Percentiles rank a stretch among this genome's conserved stretches.
These are phyloP conservation scores for Cercospora brassicicola DNA, from an alignment of 2,329 filamentous ascomycete genomes.

Conservation along the genomic window DNA sequence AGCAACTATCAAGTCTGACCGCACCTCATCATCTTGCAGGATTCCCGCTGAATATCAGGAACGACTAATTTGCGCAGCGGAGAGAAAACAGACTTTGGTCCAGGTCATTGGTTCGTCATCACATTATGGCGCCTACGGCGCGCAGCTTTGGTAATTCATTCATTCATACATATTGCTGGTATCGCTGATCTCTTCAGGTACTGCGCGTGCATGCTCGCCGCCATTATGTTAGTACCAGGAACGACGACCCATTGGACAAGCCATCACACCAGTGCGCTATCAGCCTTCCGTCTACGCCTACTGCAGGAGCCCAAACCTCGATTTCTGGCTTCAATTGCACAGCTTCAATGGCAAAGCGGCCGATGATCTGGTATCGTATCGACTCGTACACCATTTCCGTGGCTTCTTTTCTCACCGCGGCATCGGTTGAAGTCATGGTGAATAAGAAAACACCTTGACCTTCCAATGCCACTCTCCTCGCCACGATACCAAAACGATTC, in stretches of 20 bases:
- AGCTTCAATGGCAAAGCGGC: slow-evolving; percentile 10
- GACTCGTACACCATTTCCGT: not conserved
- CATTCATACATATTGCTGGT: not conserved
- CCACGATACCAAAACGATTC: slow-evolving; percentile 13
- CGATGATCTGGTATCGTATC: slow-evolving; percentile 10
- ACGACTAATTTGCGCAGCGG: not conserved
- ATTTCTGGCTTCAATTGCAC: slow-evolving; percentile 15
- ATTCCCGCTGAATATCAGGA: not conserved
- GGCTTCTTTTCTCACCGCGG: slow-evolving; percentile 9
- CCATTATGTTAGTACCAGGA: slow-evolving; percentile 3
- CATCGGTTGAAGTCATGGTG: slow-evolving; percentile 8
- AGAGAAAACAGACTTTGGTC: not conserved
- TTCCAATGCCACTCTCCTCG: not conserved
- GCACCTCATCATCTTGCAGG: not conserved
- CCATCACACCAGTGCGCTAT: slow-evolving; percentile 6
- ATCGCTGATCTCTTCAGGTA: not conserved
- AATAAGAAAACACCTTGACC: not conserved
- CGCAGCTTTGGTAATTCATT: not conserved
- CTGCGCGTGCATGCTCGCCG: no score
- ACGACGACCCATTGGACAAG: not conserved
- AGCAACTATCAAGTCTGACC: not conserved
- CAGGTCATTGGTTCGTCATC: not conserved
- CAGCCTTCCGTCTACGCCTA: slow-evolving; percentile 1
- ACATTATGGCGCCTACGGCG: not conserved
- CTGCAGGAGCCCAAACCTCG: slow-evolving; percentile 1